These are phyloP conservation scores for Aquanectria penicillioides DNA, from an alignment of 2,329 filamentous ascomycete genomes.

Conservation along the genomic window DNA sequence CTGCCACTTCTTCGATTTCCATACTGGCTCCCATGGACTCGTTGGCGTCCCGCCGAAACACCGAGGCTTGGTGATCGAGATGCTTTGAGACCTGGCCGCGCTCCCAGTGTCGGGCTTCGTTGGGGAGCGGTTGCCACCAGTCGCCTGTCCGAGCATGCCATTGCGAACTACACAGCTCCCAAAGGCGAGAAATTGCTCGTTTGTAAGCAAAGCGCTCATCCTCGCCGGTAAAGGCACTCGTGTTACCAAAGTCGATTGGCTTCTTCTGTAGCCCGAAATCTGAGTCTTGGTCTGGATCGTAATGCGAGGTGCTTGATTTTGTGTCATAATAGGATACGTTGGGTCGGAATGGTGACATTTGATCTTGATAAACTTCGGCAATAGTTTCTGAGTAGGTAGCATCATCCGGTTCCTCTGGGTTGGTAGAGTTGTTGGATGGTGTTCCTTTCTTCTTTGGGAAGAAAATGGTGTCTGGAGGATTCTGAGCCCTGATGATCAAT, in stretches of 20 bases:
- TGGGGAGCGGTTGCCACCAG: slow-evolving; percentile 78
- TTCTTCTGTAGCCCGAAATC: slow-evolving; percentile 58
- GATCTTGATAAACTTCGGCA: slow-evolving; percentile 80
- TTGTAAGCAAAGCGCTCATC: slow-evolving; percentile 87
- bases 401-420: slow-evolving; percentile 43
- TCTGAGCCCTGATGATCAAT: slow-evolving; percentile 73
- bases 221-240: slow-evolving; percentile 78
- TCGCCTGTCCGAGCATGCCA: slow-evolving; percentile 74
- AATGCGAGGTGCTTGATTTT: slow-evolving; percentile 55
- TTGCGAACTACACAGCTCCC: slow-evolving; percentile 79
- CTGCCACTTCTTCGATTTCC: slow-evolving; percentile 50
- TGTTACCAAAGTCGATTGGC: slow-evolving; percentile 73
- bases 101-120: slow-evolving; percentile 76
- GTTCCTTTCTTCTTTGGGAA: slow-evolving; percentile 69
- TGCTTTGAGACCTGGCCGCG: slow-evolving; percentile 43
- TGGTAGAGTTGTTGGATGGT: slow-evolving; percentile 7
- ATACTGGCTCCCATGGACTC: slow-evolving; percentile 49
- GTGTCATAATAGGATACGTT: slow-evolving; percentile 76
- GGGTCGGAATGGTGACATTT: slow-evolving; percentile 79
- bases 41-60: slow-evolving; percentile 17
- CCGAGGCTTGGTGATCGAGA: slow-evolving; percentile 14
- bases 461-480: slow-evolving; percentile 78
- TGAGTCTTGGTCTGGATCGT: slow-evolving; percentile 67
- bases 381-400: slow-evolving; percentile 57
- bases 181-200: slow-evolving; percentile 78